Evolutionary conservation across 2,329 filamentous ascomycete species (phyloP).

Genomic region (Didymella exigua): DNA sequence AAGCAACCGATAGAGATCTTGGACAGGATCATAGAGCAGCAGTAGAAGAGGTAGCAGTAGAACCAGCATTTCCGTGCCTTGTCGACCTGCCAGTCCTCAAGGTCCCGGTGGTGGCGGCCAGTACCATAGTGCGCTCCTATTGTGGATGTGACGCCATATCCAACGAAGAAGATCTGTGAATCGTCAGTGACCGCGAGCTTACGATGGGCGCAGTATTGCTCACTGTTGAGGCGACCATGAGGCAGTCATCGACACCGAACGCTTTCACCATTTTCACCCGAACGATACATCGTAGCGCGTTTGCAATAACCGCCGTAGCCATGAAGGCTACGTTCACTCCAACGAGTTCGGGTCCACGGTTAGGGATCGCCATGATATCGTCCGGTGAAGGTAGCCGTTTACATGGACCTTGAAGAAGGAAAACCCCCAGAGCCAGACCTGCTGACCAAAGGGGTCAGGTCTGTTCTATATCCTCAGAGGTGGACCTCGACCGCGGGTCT

Average conservation of each 20-base stretch:
- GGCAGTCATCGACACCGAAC: constrained; percentile 44
- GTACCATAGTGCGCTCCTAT: constrained; percentile 40
- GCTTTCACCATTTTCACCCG: constrained; percentile 43
- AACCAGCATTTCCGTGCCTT: constrained; percentile 41
- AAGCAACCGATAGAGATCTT: constrained; percentile 45
- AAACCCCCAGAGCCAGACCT: constrained; percentile 5
- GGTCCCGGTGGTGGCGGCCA: constrained; percentile 35
- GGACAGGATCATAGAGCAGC: constrained; percentile 38
- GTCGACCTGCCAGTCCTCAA: constrained; percentile 25
- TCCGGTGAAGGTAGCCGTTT: constrained; percentile 7
- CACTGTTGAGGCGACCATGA: constrained; percentile 43
- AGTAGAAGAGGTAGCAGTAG: constrained; percentile 44
- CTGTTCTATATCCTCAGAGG: constrained; percentile 25
- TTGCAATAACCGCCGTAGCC: constrained; percentile 31
- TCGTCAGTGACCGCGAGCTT: constrained; percentile 1
- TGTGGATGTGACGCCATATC: constrained; percentile 34
- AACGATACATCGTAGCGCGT: constrained; percentile 38
- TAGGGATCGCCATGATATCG: constrained; percentile 37
- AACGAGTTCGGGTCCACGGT: constrained; percentile 42
- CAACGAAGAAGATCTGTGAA: constrained; percentile 30
- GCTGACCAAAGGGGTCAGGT: constrained; percentile 16
- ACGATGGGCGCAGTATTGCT: constrained; percentile 3
- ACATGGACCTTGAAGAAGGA: constrained; percentile 11
- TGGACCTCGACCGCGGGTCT: constrained; percentile 23
- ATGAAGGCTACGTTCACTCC: constrained; percentile 40